These are phyloP conservation scores for Isabelozyma pseudorhagii DNA, from an alignment of 805 yeast genomes.

Conservation along the genomic window DNA sequence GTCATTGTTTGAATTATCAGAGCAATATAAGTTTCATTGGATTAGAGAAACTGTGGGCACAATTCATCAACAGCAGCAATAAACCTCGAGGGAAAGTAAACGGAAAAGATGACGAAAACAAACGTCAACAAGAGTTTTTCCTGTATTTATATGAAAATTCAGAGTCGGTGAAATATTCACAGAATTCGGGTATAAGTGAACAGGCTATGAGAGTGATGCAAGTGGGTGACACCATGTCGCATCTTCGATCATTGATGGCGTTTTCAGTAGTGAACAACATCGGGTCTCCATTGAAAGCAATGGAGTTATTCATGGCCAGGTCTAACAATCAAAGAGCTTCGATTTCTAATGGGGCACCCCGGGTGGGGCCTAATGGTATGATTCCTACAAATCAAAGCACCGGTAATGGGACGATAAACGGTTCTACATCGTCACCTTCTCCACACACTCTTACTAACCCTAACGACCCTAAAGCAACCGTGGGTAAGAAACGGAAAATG, in stretches of 20 bases:
- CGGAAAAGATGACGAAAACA: conserved; percentile 6
- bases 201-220: conserved; percentile 69
- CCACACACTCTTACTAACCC: conserved; percentile 6
- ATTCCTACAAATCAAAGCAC: not conserved
- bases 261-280: conserved; percentile 48
- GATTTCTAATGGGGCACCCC: conserved; percentile 6
- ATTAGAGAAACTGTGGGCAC: conserved; percentile 25
- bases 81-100: conserved; percentile 4
- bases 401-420: not conserved
- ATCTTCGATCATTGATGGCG: conserved; percentile 61
- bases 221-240: conserved; percentile 75
- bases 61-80: conserved; percentile 5
- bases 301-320: conserved; percentile 38
- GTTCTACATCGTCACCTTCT: conserved; percentile 8
- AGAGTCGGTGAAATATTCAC: conserved; percentile 45
- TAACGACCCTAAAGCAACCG: conserved; percentile 8
- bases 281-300: conserved; percentile 53
- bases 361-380: conserved; percentile 1
- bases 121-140: conserved; percentile 14
- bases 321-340: conserved; percentile 19
- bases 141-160: conserved; percentile 20
- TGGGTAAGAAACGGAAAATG: conserved; percentile 9
- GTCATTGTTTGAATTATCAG: conserved; percentile 35
- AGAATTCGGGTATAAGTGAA: conserved; percentile 62
- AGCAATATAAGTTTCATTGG: conserved; percentile 20